phyloP scores from a whole-genome alignment of 2,329 filamentous ascomycete genomes.

The Endoconidiophora polonica region DNA sequence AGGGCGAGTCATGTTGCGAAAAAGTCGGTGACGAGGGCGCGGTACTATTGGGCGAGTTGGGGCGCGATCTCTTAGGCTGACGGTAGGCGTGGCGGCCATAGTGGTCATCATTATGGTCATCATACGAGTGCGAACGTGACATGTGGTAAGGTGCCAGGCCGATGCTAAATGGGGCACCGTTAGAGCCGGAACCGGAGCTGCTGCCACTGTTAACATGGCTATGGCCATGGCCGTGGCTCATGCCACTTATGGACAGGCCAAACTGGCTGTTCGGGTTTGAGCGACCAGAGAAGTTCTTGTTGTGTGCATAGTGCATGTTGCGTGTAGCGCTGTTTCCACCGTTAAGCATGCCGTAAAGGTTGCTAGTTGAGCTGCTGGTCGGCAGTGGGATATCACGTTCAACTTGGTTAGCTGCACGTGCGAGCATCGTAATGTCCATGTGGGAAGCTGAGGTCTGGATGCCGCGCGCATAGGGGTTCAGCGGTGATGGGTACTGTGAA shows the following conservation, averaged over 20 bases:
- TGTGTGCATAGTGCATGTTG: slow-evolving; percentile 12
- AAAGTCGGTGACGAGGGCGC: slow-evolving; percentile 93
- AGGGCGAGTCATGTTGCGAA: slow-evolving; percentile 74
- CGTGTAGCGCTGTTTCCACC: slow-evolving; percentile 9
- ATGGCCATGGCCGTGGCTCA: slow-evolving; percentile 28
- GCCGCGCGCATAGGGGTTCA: slow-evolving; percentile 27
- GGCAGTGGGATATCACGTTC: slow-evolving; percentile 32
- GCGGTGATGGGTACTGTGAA: slow-evolving; percentile 23
- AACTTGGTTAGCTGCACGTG: slow-evolving; percentile 43
- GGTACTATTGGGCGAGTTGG: slow-evolving; percentile 87
- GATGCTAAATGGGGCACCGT: slow-evolving; percentile 18
- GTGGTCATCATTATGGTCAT: slow-evolving; percentile 62
- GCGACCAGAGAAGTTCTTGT: slow-evolving; percentile 8
- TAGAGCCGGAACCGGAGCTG: slow-evolving; percentile 44
- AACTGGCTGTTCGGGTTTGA: slow-evolving; percentile 1
- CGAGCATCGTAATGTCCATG: slow-evolving; percentile 42
- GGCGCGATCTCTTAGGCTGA: slow-evolving; percentile 72
- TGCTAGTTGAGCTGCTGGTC: slow-evolving; percentile 19
- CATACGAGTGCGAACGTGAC: slow-evolving; percentile 73
- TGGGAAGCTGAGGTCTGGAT: slow-evolving; percentile 23
- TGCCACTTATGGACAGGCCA: background rate
- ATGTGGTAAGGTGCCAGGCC: slow-evolving; percentile 83
- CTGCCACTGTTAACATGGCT: slow-evolving; percentile 33
- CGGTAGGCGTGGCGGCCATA: slow-evolving; percentile 53
- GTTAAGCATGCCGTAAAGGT: slow-evolving; percentile 23